These are phyloP conservation scores for Daldinia decipiens DNA, from an alignment of 495 filamentous ascomycete genomes.

Conservation along the genomic window DNA sequence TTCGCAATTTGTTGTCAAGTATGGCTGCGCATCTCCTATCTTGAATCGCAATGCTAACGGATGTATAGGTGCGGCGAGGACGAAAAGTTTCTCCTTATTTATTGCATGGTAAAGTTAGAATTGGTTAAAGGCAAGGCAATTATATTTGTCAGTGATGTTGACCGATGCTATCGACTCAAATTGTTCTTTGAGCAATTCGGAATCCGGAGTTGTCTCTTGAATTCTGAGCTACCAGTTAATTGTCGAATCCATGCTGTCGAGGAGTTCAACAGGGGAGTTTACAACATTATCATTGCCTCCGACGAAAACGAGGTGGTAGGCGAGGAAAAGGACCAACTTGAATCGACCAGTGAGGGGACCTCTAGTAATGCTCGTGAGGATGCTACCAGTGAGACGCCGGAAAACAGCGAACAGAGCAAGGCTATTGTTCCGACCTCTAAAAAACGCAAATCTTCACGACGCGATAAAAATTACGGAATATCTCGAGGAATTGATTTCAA, in stretches of 20 bases:
- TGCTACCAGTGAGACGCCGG: slow-evolving; percentile 16
- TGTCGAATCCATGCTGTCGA: slow-evolving; percentile 93
- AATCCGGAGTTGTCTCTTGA: slow-evolving; percentile 91
- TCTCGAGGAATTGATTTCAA: slow-evolving; percentile 93
- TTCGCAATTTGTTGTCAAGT: slow-evolving; percentile 87
- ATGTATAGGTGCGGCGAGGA: slow-evolving; percentile 81
- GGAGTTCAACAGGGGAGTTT: slow-evolving; percentile 95
- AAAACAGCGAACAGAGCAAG: slow-evolving; percentile 43
- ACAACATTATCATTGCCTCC: slow-evolving; percentile 96
- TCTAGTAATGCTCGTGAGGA: slow-evolving; percentile 4
- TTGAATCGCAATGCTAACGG: slow-evolving; percentile 21
- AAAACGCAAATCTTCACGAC: slow-evolving; percentile 67
- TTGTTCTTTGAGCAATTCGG: slow-evolving; percentile 97
- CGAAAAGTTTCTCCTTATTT: slow-evolving; percentile 93
- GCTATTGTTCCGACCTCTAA: slow-evolving; percentile 57
- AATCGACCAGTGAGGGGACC: slow-evolving; percentile 30
- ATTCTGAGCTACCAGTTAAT: slow-evolving; percentile 93
- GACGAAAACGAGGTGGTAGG: slow-evolving; percentile 91
- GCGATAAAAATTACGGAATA: slow-evolving; percentile 88
- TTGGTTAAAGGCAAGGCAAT: slow-evolving; percentile 94
- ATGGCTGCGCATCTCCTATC: slow-evolving; percentile 39
- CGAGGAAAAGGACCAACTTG: slow-evolving; percentile 60
- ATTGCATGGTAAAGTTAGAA: slow-evolving; percentile 94
- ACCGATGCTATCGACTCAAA: slow-evolving; percentile 93
- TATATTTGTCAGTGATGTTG: slow-evolving; percentile 92